phyloP scores from a whole-genome alignment of 805 yeast species.

The Nakazawaea ambrosiae region DNA sequence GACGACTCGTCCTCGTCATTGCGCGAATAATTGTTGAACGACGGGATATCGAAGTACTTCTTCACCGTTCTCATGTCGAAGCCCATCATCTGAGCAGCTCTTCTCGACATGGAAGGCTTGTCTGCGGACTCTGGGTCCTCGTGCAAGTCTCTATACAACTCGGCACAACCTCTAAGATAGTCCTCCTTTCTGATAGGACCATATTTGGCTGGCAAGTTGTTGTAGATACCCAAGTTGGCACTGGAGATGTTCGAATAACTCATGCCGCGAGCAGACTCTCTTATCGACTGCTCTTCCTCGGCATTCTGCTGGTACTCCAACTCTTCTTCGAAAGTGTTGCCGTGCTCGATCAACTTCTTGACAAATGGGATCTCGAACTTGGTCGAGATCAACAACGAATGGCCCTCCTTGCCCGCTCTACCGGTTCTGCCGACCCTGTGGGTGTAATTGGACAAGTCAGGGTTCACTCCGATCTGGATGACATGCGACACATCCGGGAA shows the following conservation, averaged over 20 bases:
- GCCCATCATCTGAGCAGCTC: constrained; percentile 20
- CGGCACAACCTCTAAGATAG: constrained; percentile 11
- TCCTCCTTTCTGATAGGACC: constrained; percentile 8
- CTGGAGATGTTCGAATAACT: constrained; percentile 28
- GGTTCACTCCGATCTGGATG: constrained; percentile 73
- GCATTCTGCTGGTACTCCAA: constrained; percentile 29
- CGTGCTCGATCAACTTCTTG: constrained; percentile 40
- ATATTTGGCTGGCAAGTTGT: constrained; percentile 11
- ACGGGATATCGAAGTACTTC: constrained; percentile 23
- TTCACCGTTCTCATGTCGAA: constrained; percentile 18
- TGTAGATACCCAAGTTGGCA: constrained; percentile 15
- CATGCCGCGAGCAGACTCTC: constrained; percentile 21
- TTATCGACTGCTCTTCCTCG: constrained; percentile 25
- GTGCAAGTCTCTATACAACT: constrained; percentile 10
- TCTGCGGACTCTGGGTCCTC: constrained; percentile 10
- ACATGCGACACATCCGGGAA: constrained; percentile 85
- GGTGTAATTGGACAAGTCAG: constrained; percentile 69
- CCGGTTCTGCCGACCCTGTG: constrained; percentile 97
- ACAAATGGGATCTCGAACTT: constrained; percentile 52
- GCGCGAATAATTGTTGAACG: too few species aligned
- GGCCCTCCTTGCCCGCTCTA: constrained; percentile 79
- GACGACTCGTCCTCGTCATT: too few species aligned
- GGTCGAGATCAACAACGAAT: constrained; percentile 54
- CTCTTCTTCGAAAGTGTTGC: constrained; percentile 44
- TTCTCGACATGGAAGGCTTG: constrained; percentile 14